Evolutionary conservation across 2,329 filamentous ascomycete species (phyloP), one percentile per base, ranked within the genome.

Genomic region (Claviceps humidiphila): DNA sequence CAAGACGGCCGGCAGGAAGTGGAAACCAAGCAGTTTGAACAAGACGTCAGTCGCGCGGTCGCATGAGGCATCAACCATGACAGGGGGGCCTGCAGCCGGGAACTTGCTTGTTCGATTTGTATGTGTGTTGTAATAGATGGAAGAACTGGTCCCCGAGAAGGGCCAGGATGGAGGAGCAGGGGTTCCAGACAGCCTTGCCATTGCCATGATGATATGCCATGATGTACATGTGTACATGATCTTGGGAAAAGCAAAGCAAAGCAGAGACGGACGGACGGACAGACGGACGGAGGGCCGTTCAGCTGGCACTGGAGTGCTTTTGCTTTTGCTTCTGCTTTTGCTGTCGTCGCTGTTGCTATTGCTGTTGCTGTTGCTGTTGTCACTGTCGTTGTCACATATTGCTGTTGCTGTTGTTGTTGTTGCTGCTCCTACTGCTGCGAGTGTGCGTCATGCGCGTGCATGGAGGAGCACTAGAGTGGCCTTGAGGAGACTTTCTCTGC

Each of bases 1-100:
- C 47, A 51, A 49, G 16, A 38, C 49, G 22, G 24, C 50, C 14
- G 24, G 44, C 42, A 8, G 20, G 34, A 49, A 50, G 49, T 42
- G 53, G 53, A 50, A 51, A 51, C 53, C 4, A 17, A 17, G 2
- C 40, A 49, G 17, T 24, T 44, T 49, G 45, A 51, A n/a, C 43
- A 48, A 49, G 45, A 54, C 53, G 53, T 53, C 49, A 53, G 48
- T 53, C 49, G 47, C 49, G 47, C 46, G 37, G 49, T 53, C 52
- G 49, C 34, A 54, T 51, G 55, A 53, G 55, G 55, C 52, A 57
- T 50, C 55, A 51, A 57, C 48, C 51, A 48, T 22, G 52, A 43
- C 55, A 54, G 46, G 55, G 53, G 51, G 41, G 62, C 60, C 60
- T 60, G 58, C 60, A 60, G 60, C 57, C 55, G 60, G 61, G 61